Conservation (phyloP, 73 alveolate genomes). For the Tetrahymena malaccensis region DNA sequence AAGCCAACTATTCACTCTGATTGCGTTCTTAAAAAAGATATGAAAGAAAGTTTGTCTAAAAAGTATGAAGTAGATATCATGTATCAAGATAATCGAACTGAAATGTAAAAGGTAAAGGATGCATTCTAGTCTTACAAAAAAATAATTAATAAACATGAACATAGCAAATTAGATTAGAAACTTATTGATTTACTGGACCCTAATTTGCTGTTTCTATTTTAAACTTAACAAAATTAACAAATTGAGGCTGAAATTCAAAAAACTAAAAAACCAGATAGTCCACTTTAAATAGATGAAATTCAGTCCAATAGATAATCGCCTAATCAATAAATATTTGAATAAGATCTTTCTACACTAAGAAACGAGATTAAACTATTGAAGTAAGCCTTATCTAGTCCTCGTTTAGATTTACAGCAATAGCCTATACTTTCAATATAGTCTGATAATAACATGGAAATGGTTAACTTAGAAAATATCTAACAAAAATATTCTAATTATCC, state of each 20-base stretch:
- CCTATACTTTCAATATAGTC: background rate
- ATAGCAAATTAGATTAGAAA: background rate
- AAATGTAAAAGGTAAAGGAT: background rate
- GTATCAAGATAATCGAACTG: background rate
- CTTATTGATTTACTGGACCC: background rate
- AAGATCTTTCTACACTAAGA: background rate
- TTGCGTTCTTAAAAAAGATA: background rate
- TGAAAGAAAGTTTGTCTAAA: background rate
- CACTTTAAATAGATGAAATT: background rate
- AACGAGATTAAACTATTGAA: background rate
- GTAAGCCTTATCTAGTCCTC: background rate
- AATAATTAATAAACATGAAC: background rate
- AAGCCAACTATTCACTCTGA: constrained; percentile 18
- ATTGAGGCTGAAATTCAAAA: background rate
- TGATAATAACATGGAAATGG: background rate
- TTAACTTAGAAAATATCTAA: background rate
- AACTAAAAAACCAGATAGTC: background rate
- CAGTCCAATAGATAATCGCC: background rate
- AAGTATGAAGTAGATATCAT: background rate
- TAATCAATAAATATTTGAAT: background rate
- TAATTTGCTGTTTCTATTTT: background rate
- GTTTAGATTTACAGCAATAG: background rate
- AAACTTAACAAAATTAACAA: background rate
- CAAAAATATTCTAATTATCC: background rate
- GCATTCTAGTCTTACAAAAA: background rate